A percentile compares a stretch with the other conserved stretches of the same genome.
Conservation (phyloP, 768 basidiomycete species). For the Boletus pseudopeckii region DNA sequence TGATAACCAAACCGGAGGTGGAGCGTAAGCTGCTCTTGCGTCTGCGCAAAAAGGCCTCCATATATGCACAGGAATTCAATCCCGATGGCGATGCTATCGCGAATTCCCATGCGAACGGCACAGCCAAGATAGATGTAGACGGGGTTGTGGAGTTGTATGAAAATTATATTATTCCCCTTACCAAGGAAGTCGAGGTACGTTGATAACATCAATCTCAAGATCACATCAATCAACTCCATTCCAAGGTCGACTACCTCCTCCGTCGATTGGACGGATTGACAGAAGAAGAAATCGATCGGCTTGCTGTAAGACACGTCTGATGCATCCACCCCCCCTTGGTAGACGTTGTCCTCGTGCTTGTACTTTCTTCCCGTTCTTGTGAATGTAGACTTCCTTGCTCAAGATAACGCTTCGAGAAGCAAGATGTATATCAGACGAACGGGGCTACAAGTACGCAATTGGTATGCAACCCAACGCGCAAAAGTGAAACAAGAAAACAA, state of each 20-base stretch:
- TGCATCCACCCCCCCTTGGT: not conserved
- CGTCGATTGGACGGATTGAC: conserved; percentile 83
- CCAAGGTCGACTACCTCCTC: conserved; percentile 92
- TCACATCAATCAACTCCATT: conserved; percentile 1
- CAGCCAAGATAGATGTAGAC: conserved; percentile 84
- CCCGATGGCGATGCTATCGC: conserved; percentile 55
- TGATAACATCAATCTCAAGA: conserved; percentile 6
- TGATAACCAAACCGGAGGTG: conserved; percentile 98
- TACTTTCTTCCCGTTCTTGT: conserved; percentile 3
- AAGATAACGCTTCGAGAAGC: conserved; percentile 8
- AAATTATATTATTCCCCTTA: conserved; percentile 94
- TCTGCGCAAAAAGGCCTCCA: conserved; percentile 78
- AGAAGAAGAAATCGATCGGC: conserved; percentile 69
- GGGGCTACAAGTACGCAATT: conserved; percentile 22
- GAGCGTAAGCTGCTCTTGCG: conserved; percentile 81
- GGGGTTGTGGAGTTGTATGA: conserved; percentile 92
- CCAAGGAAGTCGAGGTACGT: conserved; percentile 95
- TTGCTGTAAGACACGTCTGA: conserved; percentile 33
- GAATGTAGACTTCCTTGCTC: conserved; percentile 3
- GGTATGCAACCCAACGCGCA: conserved; percentile 21
- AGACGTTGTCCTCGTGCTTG: conserved; percentile 2
- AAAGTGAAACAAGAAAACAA: conserved; percentile 23
- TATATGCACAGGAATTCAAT: conserved; percentile 80
- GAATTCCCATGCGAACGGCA: conserved; percentile 30
- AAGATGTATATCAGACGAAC: conserved; percentile 19